Evolutionary conservation across 2,329 filamentous ascomycete species (phyloP).

Genomic region (Fusarium mundagurra): DNA sequence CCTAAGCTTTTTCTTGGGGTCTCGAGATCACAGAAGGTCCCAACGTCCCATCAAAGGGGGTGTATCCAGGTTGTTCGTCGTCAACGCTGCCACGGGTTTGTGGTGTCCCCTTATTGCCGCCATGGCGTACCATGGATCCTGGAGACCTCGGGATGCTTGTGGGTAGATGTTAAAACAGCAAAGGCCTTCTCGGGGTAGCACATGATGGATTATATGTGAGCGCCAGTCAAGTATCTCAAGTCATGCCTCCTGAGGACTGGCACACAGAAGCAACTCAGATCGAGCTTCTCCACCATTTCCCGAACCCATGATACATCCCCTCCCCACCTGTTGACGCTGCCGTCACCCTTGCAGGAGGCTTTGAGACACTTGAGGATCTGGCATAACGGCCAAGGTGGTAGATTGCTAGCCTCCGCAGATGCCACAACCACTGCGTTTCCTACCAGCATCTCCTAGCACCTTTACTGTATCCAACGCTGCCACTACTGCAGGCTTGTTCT

Average conservation of each 20-base stretch:
- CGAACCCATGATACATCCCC: slow-evolving; percentile 35
- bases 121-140: slow-evolving; percentile 20
- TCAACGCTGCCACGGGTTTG: slow-evolving; percentile 2
- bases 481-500: slow-evolving; percentile 26
- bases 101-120: slow-evolving; percentile 26
- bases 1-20: background rate
- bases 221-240: slow-evolving; percentile 23
- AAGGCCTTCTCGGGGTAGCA: slow-evolving; percentile 16
- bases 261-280: slow-evolving; percentile 26
- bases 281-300: slow-evolving; percentile 41
- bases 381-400: slow-evolving; percentile 43
- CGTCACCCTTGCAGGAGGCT: slow-evolving; percentile 43
- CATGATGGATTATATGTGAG: slow-evolving; percentile 29
- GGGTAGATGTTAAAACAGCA: slow-evolving; percentile 20
- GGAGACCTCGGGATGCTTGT: slow-evolving; percentile 25
- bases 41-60: slow-evolving; percentile 24
- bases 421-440: slow-evolving; percentile 18
- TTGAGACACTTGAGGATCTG: slow-evolving; percentile 45
- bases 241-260: slow-evolving; percentile 27
- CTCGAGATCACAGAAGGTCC: slow-evolving; percentile 11
- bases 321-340: slow-evolving; percentile 37
- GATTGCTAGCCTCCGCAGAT: slow-evolving; percentile 33
- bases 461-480: slow-evolving; percentile 27
- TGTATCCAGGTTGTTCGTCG: slow-evolving; percentile 5
- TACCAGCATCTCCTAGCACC: slow-evolving; percentile 15